Conservation (phyloP, 495 filamentous ascomycete species). For the Neurospora cerealis region DNA sequence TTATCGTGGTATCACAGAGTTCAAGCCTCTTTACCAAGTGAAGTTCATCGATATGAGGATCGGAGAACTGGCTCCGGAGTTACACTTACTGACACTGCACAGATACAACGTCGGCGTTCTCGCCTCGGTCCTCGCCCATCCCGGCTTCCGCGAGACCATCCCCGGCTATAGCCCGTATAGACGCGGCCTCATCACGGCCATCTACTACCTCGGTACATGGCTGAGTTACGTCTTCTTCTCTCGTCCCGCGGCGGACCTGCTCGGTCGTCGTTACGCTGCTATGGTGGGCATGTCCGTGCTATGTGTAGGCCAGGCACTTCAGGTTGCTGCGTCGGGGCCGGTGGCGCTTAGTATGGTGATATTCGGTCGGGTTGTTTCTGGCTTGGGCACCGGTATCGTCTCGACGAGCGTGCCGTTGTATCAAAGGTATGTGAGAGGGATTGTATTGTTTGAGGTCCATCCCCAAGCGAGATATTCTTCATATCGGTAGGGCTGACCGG, state of each 20-base stretch:
- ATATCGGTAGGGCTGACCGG: neutral
- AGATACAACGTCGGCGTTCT: constrained; percentile 51
- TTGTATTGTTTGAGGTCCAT: neutral
- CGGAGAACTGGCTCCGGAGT: neutral
- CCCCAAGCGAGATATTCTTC: neutral
- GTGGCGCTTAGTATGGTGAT: constrained; percentile 42
- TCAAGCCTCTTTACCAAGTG: neutral
- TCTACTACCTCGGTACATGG: constrained; percentile 50
- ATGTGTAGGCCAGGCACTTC: constrained; percentile 37
- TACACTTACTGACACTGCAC: neutral
- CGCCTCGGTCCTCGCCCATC: constrained; percentile 44
- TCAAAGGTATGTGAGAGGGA: constrained; percentile 31
- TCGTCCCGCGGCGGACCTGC: constrained; percentile 33
- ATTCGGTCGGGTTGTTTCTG: constrained; percentile 40
- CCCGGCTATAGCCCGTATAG: constrained; percentile 30
- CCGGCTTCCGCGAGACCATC: constrained; percentile 38
- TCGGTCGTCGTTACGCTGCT: constrained; percentile 43
- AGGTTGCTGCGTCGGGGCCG: constrained; percentile 29
- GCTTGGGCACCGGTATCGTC: constrained; percentile 40
- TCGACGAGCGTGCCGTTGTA: constrained; percentile 48
- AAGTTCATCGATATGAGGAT: neutral
- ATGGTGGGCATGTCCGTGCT: constrained; percentile 34
- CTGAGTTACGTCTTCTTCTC: constrained; percentile 44
- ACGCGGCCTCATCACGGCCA: constrained; percentile 43
- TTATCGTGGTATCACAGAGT: neutral